Evolutionary conservation across 2,329 filamentous ascomycete species (phyloP).

Genomic region (Setomelanomma holmii): DNA sequence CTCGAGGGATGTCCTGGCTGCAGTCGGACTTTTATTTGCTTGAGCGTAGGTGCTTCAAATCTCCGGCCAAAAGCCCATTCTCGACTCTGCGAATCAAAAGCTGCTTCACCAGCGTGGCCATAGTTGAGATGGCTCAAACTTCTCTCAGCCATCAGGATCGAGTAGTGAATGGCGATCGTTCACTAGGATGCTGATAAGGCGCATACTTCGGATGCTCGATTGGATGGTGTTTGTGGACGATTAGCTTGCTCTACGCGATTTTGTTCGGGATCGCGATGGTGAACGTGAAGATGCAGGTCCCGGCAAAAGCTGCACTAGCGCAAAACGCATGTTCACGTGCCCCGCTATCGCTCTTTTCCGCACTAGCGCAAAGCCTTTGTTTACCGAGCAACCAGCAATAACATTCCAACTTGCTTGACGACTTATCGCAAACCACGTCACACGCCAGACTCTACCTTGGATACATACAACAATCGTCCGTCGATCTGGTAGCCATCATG

Average conservation of each 20-base stretch:
- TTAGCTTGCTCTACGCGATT: background rate
- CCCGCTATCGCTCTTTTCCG: conserved; percentile 10
- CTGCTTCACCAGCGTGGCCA: conserved; percentile 61
- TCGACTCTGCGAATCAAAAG: conserved; percentile 56
- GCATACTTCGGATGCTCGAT: conserved; percentile 28
- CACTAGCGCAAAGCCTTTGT: conserved; percentile 28
- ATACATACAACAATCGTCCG: background rate
- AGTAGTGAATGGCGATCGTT: conserved; percentile 24
- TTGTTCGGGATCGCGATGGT: background rate
- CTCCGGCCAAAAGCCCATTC: conserved; percentile 59
- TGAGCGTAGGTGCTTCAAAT: conserved; percentile 31
- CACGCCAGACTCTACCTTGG: conserved; percentile 1
- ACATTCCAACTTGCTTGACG: conserved; percentile 4
- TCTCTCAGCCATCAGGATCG: conserved; percentile 65
- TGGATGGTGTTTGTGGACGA: background rate
- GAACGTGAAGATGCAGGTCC: conserved; percentile 13
- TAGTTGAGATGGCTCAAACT: conserved; percentile 58
- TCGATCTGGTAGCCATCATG: conserved; percentile 52
- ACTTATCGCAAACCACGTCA: conserved; percentile 27
- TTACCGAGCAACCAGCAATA: conserved; percentile 39
- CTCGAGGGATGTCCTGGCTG: too few relatives aligned
- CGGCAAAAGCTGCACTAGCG: conserved; percentile 32
- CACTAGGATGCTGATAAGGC: conserved; percentile 10
- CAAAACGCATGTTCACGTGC: conserved; percentile 39
- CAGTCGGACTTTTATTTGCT: conserved; percentile 32